phyloP scores from a whole-genome alignment of 495 filamentous ascomycete species.

The Neurospora sp. region DNA sequence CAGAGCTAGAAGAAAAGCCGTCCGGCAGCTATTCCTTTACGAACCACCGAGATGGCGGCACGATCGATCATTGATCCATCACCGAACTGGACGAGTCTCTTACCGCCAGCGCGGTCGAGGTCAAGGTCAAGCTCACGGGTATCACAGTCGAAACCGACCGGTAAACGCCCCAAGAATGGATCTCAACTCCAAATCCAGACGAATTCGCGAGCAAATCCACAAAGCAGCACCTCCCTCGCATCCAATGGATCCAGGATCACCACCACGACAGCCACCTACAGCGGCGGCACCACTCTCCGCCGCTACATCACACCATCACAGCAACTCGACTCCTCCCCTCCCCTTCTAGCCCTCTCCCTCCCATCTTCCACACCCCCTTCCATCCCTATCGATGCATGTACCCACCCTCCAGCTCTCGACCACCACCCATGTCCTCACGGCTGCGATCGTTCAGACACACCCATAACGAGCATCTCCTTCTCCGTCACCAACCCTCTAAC shows the following conservation, averaged over 20 bases:
- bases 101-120: background rate
- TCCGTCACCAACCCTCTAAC: background rate
- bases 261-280: background rate
- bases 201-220: background rate
- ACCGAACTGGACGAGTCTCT: background rate
- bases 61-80: background rate
- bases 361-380: background rate
- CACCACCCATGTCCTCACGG: background rate
- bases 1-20: too few species aligned
- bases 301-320: background rate
- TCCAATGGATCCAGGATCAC: background rate
- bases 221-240: background rate
- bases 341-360: background rate
- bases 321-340: background rate
- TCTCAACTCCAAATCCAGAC: background rate
- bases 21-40: too few species aligned
- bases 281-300: background rate
- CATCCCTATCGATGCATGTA: background rate
- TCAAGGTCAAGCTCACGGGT: background rate
- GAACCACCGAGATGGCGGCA: background rate
- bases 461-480: background rate
- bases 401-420: background rate
- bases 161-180: background rate
- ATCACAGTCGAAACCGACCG: background rate
- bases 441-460: background rate